These are phyloP conservation scores for Selaginella moellendorffii DNA, from an alignment of 75 land plant genomes.

Conservation along the genomic window DNA sequence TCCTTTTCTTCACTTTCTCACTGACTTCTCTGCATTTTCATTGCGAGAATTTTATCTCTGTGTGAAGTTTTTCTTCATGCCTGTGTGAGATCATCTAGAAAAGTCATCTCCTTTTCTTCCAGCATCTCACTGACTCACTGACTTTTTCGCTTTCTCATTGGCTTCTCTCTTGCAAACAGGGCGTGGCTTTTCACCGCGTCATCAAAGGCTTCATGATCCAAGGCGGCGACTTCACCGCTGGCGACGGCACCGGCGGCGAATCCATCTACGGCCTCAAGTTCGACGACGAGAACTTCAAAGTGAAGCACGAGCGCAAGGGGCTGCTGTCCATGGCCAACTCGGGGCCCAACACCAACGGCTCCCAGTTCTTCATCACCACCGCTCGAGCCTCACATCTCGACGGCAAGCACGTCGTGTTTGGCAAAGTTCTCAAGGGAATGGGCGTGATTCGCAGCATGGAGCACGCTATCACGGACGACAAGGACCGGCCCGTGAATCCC, in stretches of 20 bases:
- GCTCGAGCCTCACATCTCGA: slow-evolving; percentile 77
- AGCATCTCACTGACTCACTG: too few species aligned
- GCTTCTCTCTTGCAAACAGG: slow-evolving; percentile 25
- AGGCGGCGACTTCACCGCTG: slow-evolving; percentile 90
- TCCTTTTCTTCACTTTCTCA: neutral
- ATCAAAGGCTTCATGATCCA: slow-evolving; percentile 95
- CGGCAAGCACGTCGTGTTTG: slow-evolving; percentile 98
- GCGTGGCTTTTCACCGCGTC: slow-evolving; percentile 71
- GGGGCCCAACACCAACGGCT: slow-evolving; percentile 88
- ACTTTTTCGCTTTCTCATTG: slow-evolving; percentile 19
- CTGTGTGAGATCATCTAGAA: neutral
- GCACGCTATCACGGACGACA: slow-evolving; percentile 40
- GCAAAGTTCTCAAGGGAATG: slow-evolving; percentile 86
- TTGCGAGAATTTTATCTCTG: too few species aligned
- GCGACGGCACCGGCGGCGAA: slow-evolving; percentile 94
- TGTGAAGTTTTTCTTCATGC: too few species aligned
- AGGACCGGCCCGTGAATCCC: slow-evolving; percentile 47
- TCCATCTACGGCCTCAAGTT: slow-evolving; percentile 88
- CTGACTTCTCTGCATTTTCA: too few species aligned
- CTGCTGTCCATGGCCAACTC: slow-evolving; percentile 94
- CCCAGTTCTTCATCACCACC: slow-evolving; percentile 94
- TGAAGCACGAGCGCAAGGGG: slow-evolving; percentile 96
- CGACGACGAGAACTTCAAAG: slow-evolving; percentile 82
- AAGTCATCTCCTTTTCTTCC: too few species aligned
- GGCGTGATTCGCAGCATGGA: slow-evolving; percentile 85